phyloP scores from a whole-genome alignment of 2,329 filamentous ascomycete genomes.

The Magnaporthiopsis incrustans region DNA sequence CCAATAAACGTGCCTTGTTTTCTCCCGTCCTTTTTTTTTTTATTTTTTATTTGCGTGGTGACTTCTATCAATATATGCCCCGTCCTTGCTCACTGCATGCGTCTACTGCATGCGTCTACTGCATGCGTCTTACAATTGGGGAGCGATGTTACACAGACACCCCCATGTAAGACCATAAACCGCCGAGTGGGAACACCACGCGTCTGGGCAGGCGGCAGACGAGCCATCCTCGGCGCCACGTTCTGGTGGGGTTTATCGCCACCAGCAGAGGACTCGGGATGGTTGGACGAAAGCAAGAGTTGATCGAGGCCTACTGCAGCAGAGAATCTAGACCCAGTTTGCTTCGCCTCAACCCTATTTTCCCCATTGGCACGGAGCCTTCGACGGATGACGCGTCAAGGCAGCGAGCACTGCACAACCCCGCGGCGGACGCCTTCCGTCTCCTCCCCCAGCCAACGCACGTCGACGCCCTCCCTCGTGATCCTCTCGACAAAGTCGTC shows the following conservation, averaged over 20 bases:
- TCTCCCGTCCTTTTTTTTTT: no score
- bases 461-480: conserved; percentile 35
- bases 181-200: neutral
- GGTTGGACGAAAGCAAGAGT: no score
- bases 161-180: no score
- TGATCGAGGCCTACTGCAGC: neutral
- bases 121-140: no score
- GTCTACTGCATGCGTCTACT: no score
- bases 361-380: neutral
- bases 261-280: no score
- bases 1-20: no score
- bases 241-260: no score
- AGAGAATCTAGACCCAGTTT: neutral
- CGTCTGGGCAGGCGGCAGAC: neutral
- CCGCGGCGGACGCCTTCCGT: conserved; percentile 52
- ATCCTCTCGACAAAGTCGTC: conserved; percentile 60
- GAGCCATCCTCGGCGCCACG: neutral
- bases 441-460: conserved; percentile 49
- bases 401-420: conserved; percentile 44
- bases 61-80: no score
- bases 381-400: conserved; percentile 9
- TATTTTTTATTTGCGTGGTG: no score
- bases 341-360: neutral
- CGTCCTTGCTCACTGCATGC: no score
- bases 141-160: no score